Conservation (phyloP, 139 green algal species). For the Edaphochlamys debaryana region DNA sequence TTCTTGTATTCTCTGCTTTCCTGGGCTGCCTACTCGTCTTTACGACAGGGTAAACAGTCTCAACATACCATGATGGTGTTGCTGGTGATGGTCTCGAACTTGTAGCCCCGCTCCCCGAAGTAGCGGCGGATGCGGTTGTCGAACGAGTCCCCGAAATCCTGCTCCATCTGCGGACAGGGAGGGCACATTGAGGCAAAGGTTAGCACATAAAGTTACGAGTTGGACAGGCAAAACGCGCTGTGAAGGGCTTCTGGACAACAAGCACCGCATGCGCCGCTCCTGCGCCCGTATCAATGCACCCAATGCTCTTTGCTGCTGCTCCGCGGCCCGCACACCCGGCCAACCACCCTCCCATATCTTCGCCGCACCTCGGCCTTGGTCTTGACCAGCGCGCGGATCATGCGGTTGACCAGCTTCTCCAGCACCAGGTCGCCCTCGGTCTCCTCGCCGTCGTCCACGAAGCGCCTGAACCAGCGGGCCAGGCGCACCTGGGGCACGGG, state of each 20-base stretch:
- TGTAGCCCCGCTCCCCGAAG: constrained; percentile 39
- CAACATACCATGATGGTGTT: constrained; percentile 46
- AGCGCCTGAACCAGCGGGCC: constrained; percentile 35
- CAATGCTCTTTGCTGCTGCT: no score
- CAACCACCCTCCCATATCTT: neutral
- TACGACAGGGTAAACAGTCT: no score
- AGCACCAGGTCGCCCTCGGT: constrained; percentile 36
- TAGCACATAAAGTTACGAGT: no score
- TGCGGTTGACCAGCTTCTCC: constrained; percentile 36
- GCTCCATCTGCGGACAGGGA: neutral
- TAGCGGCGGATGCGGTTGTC: constrained; percentile 21
- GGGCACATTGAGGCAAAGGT: no score
- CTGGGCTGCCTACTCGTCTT: no score
- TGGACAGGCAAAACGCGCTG: no score
- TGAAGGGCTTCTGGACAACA: no score
- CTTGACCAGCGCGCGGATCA: constrained; percentile 36
- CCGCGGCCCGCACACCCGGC: no score
- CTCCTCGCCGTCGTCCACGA: constrained; percentile 16
- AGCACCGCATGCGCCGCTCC: no score
- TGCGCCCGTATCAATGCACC: no score
- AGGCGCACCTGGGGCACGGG: no score
- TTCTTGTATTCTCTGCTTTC: no score
- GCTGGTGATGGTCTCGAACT: constrained; percentile 21
- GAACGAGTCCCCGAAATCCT: constrained; percentile 8
- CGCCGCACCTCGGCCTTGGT: constrained; percentile 24